phyloP scores from a whole-genome alignment of 805 yeast species.

The Pichia heedii region DNA sequence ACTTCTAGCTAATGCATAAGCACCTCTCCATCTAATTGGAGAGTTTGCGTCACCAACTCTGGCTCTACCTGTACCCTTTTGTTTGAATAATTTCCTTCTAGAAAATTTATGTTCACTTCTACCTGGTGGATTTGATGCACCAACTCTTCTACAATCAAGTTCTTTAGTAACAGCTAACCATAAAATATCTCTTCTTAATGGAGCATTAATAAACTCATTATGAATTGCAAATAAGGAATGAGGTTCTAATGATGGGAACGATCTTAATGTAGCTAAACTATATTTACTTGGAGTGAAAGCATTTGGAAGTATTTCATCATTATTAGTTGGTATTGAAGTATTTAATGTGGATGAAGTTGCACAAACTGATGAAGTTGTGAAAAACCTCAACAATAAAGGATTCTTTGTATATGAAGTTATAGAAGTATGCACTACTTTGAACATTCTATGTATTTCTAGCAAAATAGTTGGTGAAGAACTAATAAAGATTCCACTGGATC shows the following conservation, averaged over 20 bases:
- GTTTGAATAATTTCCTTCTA: slow-evolving; percentile 72
- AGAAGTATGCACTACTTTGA: too few relatives aligned
- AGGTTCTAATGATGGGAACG: slow-evolving; percentile 91
- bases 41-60: slow-evolving; percentile 95
- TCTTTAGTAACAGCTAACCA: slow-evolving; percentile 95
- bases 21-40: slow-evolving; percentile 85
- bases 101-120: slow-evolving; percentile 82
- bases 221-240: slow-evolving; percentile 68
- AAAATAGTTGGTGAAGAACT: too few relatives aligned
- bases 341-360: background rate
- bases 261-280: slow-evolving; percentile 66
- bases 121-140: slow-evolving; percentile 79
- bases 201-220: slow-evolving; percentile 55
- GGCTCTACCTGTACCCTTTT: slow-evolving; percentile 93
- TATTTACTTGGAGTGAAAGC: slow-evolving; percentile 50
- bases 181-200: slow-evolving; percentile 80
- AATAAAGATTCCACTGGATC: too few relatives aligned
- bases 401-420: too few relatives aligned
- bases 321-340: too few relatives aligned
- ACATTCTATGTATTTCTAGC: too few relatives aligned
- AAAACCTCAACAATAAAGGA: too few relatives aligned
- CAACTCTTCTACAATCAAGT: slow-evolving; percentile 82
- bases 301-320: slow-evolving; percentile 15
- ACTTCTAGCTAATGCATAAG: slow-evolving; percentile 77
- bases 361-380: slow-evolving; percentile 1